Percentiles rank a stretch among this genome's conserved stretches.
phyloP scores from a whole-genome alignment of 305 asterid species.

The Rubia balearica region DNA sequence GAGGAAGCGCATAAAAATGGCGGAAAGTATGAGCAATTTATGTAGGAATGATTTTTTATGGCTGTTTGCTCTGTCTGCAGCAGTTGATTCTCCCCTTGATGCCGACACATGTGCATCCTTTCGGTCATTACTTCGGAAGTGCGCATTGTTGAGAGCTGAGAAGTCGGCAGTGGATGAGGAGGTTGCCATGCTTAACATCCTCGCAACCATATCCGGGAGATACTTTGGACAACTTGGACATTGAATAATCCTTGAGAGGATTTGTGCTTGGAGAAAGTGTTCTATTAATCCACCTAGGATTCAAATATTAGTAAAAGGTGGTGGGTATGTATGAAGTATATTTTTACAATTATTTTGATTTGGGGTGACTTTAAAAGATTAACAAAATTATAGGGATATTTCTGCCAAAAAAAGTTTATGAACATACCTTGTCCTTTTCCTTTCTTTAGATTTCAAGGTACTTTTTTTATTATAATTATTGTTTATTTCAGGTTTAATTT shows the following conservation, averaged over 20 bases:
- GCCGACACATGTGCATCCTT: constrained; percentile 70
- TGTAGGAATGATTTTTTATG: constrained; percentile 47
- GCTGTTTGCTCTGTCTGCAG: constrained; percentile 73
- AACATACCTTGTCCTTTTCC: too few species aligned
- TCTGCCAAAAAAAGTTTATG: too few species aligned
- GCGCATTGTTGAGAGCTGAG: constrained; percentile 74
- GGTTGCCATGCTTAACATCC: constrained; percentile 58
- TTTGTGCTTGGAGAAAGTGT: too few species aligned
- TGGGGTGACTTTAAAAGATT: too few species aligned
- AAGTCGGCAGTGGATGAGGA: constrained; percentile 57
- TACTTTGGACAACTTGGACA: constrained; percentile 78
- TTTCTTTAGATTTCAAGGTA: too few species aligned
- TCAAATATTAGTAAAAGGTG: too few species aligned
- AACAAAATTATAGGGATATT: too few species aligned
- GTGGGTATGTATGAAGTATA: too few species aligned
- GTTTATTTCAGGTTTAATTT: too few species aligned
- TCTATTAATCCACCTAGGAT: too few species aligned
- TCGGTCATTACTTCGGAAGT: constrained; percentile 68
- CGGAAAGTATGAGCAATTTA: constrained; percentile 35
- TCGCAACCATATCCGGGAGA: constrained; percentile 65
- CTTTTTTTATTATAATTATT: too few species aligned
- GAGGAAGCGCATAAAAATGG: constrained; percentile 43
- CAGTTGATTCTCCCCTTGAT: constrained; percentile 70
- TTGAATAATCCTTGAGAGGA: constrained; percentile 11
- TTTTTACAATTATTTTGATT: too few species aligned